Evolutionary conservation across 768 basidiomycete genomes (phyloP).

Genomic region (Leccinum longicurvipes): DNA sequence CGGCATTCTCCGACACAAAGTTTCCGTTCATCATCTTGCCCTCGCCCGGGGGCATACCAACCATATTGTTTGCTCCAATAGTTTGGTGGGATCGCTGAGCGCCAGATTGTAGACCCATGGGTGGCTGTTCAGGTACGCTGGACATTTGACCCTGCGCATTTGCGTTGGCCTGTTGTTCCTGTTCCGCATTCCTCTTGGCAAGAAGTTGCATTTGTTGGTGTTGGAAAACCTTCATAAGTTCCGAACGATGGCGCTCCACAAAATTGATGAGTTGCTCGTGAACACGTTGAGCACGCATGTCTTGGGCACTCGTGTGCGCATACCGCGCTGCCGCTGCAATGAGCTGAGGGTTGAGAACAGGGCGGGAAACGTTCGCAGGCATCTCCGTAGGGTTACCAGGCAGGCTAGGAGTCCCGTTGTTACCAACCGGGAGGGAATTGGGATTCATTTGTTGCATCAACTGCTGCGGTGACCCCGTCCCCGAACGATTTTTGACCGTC

Average conservation of each 20-base stretch:
- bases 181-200: slow-evolving; percentile 21
- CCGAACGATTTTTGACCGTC: slow-evolving; percentile 32
- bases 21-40: slow-evolving; percentile 15
- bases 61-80: slow-evolving; percentile 11
- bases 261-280: slow-evolving; percentile 49
- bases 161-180: slow-evolving; percentile 20
- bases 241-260: slow-evolving; percentile 52
- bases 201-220: slow-evolving; percentile 17
- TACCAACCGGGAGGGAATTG: slow-evolving; percentile 9
- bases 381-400: slow-evolving; percentile 21
- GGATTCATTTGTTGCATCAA: slow-evolving; percentile 13
- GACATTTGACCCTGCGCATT: slow-evolving; percentile 18
- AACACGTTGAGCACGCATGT: slow-evolving; percentile 52
- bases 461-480: slow-evolving; percentile 10
- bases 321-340: slow-evolving; percentile 46
- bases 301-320: slow-evolving; percentile 42
- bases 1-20: slow-evolving; percentile 4
- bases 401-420: slow-evolving; percentile 4
- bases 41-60: slow-evolving; percentile 13
- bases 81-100: slow-evolving; percentile 16
- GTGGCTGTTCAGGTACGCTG: slow-evolving; percentile 21
- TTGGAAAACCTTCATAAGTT: slow-evolving; percentile 27
- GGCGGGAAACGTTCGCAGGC: slow-evolving; percentile 14
- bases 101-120: slow-evolving; percentile 10
- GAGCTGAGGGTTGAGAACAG: slow-evolving; percentile 27